A percentile compares a stretch with the other conserved stretches of the same genome.
Conservation (phyloP, 2,329 filamentous ascomycete species). For the Triangularia verruculosa region DNA sequence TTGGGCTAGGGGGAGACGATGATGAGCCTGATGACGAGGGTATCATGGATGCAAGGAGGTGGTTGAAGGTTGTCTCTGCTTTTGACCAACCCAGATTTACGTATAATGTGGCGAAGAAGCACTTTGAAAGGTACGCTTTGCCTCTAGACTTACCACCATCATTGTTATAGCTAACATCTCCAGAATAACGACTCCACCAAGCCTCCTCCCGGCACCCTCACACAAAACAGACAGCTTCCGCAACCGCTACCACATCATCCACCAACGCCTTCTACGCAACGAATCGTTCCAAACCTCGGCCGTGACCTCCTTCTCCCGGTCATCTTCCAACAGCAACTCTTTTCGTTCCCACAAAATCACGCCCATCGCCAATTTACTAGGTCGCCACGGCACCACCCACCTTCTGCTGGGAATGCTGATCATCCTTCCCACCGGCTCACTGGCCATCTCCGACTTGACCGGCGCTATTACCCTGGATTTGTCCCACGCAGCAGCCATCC, state of each 20-base stretch:
- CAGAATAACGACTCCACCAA: constrained; percentile 62
- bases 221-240: constrained; percentile 85
- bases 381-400: constrained; percentile 79
- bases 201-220: constrained; percentile 70
- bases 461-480: constrained; percentile 85
- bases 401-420: constrained; percentile 82
- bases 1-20: constrained; percentile 51
- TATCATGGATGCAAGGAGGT: constrained; percentile 68
- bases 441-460: constrained; percentile 82
- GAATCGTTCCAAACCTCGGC: constrained; percentile 86
- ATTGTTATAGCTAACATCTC: background rate
- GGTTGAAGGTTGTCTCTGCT: constrained; percentile 79
- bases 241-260: constrained; percentile 86
- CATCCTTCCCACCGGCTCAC: constrained; percentile 73
- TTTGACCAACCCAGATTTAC: constrained; percentile 79
- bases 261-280: constrained; percentile 88
- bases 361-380: constrained; percentile 71
- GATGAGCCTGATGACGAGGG: constrained; percentile 50
- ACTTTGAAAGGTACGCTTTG: constrained; percentile 70
- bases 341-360: constrained; percentile 82
- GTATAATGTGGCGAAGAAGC: constrained; percentile 79
- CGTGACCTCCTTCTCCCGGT: constrained; percentile 57
- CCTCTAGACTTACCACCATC: too few relatives aligned
- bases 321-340: constrained; percentile 53
- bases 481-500: constrained; percentile 74